These are phyloP conservation scores for Xylaria sp. DNA, from an alignment of 2,329 filamentous ascomycete species.

Conservation along the genomic window DNA sequence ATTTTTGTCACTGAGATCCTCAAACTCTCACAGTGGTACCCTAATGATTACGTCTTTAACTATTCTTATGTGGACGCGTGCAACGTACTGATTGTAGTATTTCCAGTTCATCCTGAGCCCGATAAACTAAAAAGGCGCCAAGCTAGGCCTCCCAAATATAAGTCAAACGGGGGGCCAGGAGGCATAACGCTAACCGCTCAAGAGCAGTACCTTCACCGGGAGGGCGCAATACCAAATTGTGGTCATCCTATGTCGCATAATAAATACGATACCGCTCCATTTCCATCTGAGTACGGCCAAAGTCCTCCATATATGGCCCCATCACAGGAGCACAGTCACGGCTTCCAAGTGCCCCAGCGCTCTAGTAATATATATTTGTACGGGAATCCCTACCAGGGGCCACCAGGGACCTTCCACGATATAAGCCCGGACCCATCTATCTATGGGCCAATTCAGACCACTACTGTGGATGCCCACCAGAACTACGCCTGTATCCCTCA, in stretches of 20 bases:
- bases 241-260: slow-evolving; percentile 34
- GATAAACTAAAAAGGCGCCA: slow-evolving; percentile 43
- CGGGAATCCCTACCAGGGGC: background rate
- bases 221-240: slow-evolving; percentile 29
- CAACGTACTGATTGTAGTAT: background rate
- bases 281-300: slow-evolving; percentile 20
- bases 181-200: slow-evolving; percentile 30
- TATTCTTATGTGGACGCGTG: background rate
- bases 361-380: background rate
- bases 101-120: slow-evolving; percentile 57
- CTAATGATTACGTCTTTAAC: background rate
- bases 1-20: background rate
- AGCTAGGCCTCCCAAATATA: background rate
- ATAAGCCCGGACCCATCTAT: no score
- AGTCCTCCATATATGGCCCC: slow-evolving; percentile 13
- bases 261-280: slow-evolving; percentile 17
- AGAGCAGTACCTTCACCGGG: slow-evolving; percentile 23
- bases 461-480: slow-evolving; percentile 1
- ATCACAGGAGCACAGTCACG: slow-evolving; percentile 17
- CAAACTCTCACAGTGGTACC: background rate
- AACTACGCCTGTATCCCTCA: slow-evolving; percentile 18
- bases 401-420: background rate
- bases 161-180: slow-evolving; percentile 1
- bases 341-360: slow-evolving; percentile 2
- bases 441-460: background rate